A percentile compares a stretch with the other conserved stretches of the same genome.
These are phyloP conservation scores for Bathelium albidoporum DNA, from an alignment of 495 filamentous ascomycete genomes.

Conservation along the genomic window DNA sequence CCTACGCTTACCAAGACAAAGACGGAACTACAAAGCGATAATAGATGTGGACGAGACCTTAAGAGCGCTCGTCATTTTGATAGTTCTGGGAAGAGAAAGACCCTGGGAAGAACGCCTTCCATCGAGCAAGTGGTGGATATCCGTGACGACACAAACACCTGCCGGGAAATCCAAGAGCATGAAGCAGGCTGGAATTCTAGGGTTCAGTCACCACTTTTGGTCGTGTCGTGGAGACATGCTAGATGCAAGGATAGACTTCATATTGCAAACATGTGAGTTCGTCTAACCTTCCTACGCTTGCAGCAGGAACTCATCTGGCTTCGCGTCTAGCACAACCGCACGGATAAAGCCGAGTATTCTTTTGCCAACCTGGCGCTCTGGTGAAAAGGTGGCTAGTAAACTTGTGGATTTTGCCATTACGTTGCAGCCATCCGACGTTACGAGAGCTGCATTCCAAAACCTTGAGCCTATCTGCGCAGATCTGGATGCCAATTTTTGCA, in stretches of 20 bases:
- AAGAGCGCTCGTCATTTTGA: conserved; percentile 1
- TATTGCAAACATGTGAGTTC: background rate
- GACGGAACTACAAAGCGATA: background rate
- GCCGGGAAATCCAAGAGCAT: background rate
- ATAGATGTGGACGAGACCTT: background rate
- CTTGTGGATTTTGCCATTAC: background rate
- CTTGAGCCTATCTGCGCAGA: background rate
- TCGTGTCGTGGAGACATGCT: background rate
- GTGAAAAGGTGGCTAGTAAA: background rate
- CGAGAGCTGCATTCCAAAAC: background rate
- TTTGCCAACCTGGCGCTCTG: background rate
- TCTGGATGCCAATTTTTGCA: background rate
- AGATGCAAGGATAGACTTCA: background rate
- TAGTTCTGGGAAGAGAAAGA: background rate
- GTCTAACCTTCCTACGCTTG: background rate
- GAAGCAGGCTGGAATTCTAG: background rate
- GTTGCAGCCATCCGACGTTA: background rate
- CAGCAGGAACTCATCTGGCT: background rate
- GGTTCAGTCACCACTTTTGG: background rate
- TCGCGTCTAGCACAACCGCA: background rate
- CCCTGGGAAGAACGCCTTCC: background rate
- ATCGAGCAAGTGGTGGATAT: background rate
- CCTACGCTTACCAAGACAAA: background rate
- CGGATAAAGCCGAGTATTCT: background rate
- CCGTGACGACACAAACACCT: background rate